Base-by-base conservation (phyloP, 345 rosid genomes). In the Euphorbia lathyris region DNA sequence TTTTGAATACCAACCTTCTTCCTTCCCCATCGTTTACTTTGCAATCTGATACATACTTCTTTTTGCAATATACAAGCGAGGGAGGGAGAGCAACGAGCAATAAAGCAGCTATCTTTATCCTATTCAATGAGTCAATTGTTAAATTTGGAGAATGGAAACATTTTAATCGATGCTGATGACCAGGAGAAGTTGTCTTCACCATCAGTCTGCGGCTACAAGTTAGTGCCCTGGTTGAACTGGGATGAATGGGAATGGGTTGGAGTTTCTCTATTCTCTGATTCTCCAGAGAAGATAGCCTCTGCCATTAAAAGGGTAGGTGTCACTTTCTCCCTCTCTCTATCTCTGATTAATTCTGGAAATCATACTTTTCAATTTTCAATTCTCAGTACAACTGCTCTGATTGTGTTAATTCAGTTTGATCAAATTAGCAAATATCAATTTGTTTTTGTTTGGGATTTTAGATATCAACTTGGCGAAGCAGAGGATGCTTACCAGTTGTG, bases 161-260 rank as follows among this genome's bases (percentile, higher is more conserved):
- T 71, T 71, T 64, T 71, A 23, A 72, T 71, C 20, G 84, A 75
- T 66, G 73, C 71, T 45, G 59, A 79, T 67, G 75, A 76, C 20
- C 69, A 52, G 5, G 66, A 32, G 27, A 58, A 56, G 16, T 29
- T 56, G 14, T 55, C 74, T 27, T 17, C 71, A 1, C 58, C 83
- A 53, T 17, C 82, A 1, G 71, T 83, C 6, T 45, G 58, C 57
- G 77, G 78, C 78, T 83, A 73, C 83, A 90, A 84, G 65, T 74
- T 85, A 71, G 97, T 94, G 59, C 97, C 98, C 0, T 95, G 97
- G 98, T 75, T 95, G 78, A 92, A 74, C 65, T 92, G 99, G 98
- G 78, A 84, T 22, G 98, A 95, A 74, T 92, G 99, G 99, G 94
- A 87, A 75, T 77, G 66, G 45, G 91, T 95, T 14, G 79, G 91